Evolutionary conservation across 108 stramenopile genomes (phyloP).

Genomic region (Nitzschia sp.): DNA sequence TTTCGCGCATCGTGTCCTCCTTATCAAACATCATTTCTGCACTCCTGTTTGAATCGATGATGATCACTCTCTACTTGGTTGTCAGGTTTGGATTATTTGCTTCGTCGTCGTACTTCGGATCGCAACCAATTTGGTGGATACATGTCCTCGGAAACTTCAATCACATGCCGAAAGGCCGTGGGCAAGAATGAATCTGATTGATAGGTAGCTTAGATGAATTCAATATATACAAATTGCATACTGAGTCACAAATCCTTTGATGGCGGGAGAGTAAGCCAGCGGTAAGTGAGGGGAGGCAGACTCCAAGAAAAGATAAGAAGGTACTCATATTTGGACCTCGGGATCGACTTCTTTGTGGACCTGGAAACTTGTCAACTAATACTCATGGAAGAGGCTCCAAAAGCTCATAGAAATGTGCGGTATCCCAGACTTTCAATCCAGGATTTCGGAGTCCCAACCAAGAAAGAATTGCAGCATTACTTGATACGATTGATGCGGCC

Average conservation of each 20-base stretch:
- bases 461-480: conserved; percentile 11
- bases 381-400: conserved; percentile 21
- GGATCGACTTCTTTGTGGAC: conserved; percentile 21
- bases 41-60: no score
- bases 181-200: no score
- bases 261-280: conserved; percentile 34
- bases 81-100: no score
- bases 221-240: no score
- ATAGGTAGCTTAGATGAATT: no score
- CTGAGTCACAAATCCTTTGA: conserved; percentile 14
- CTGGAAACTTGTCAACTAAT: conserved; percentile 2
- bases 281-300: conserved; percentile 2
- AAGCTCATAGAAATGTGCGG: not conserved
- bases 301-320: conserved; percentile 12
- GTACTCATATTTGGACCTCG: conserved; percentile 18
- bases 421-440: conserved; percentile 23
- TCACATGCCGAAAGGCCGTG: no score
- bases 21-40: no score
- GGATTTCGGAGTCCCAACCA: conserved; percentile 28
- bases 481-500: conserved; percentile 13
- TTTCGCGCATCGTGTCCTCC: no score
- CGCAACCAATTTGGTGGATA: no score
- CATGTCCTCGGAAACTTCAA: no score
- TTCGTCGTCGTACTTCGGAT: no score
- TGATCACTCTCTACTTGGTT: no score